Percentiles rank a stretch among this genome's conserved stretches.
Conservation (phyloP, 495 filamentous ascomycete species). For the Hypoxylon cercidicola region DNA sequence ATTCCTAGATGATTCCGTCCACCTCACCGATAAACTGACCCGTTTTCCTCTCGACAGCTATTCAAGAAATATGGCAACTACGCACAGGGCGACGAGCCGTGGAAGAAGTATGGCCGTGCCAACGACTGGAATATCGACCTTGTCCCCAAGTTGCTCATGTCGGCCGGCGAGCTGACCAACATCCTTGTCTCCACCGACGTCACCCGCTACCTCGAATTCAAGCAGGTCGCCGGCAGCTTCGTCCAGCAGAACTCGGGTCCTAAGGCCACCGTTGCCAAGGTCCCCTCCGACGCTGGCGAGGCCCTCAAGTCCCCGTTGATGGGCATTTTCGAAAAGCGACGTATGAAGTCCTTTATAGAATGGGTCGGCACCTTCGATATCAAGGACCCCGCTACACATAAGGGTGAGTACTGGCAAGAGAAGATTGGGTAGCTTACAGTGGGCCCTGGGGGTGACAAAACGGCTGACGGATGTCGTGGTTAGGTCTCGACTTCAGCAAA, state of each 20-base stretch:
- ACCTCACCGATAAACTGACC: slow-evolving; percentile 37
- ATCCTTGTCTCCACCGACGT: slow-evolving; percentile 97
- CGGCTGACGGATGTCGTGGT: slow-evolving; percentile 8
- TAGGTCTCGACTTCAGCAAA: slow-evolving; percentile 80
- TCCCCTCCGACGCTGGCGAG: slow-evolving; percentile 92
- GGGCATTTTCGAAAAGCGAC: slow-evolving; percentile 96
- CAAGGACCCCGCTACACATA: slow-evolving; percentile 86
- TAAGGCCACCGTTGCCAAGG: slow-evolving; percentile 92
- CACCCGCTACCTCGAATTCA: slow-evolving; percentile 97
- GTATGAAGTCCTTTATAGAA: slow-evolving; percentile 96
- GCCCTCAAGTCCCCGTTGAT: slow-evolving; percentile 93
- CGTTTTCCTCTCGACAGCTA: slow-evolving; percentile 63
- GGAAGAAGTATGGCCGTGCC: slow-evolving; percentile 94
- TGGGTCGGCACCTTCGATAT: slow-evolving; percentile 93
- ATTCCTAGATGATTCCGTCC: not conserved
- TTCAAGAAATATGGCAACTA: slow-evolving; percentile 96
- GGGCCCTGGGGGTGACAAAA: not conserved
- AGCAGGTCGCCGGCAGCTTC: slow-evolving; percentile 97
- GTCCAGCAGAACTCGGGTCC: slow-evolving; percentile 86
- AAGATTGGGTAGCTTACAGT: too few relatives aligned
- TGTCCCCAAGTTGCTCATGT: slow-evolving; percentile 98
- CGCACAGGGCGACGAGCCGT: slow-evolving; percentile 83
- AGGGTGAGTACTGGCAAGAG: slow-evolving; percentile 66
- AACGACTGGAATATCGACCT: slow-evolving; percentile 99
- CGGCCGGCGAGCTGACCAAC: slow-evolving; percentile 97